phyloP scores from a whole-genome alignment of 805 yeast genomes.

The Pichia nanzhaoensis region DNA sequence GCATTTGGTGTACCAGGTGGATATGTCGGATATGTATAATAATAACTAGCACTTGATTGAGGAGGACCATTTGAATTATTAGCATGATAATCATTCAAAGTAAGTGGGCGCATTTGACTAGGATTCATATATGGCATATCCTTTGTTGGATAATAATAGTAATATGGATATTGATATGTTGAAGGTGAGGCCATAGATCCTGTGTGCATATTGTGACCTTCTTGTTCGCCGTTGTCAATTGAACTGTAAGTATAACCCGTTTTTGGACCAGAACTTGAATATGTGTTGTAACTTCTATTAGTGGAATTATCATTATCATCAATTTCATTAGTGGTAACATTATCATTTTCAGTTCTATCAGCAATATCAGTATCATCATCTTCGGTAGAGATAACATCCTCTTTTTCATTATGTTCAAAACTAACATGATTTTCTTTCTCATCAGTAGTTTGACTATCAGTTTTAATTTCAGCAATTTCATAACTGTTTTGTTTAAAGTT shows the following conservation, averaged over 20 bases:
- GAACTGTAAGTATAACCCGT: constrained; percentile 26
- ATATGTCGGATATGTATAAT: constrained; percentile 25
- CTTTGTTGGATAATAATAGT: constrained; percentile 26
- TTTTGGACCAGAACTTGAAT: constrained; percentile 26
- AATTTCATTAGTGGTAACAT: constrained; percentile 9
- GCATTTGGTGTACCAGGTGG: constrained; percentile 14
- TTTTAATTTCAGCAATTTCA: too few relatives aligned
- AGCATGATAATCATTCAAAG: neutral
- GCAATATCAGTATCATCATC: constrained; percentile 10
- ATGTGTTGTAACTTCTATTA: constrained; percentile 22
- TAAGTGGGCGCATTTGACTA: constrained; percentile 4
- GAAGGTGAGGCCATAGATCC: constrained; percentile 2
- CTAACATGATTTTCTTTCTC: neutral
- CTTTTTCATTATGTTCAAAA: constrained; percentile 9
- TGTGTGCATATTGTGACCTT: neutral
- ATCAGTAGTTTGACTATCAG: neutral
- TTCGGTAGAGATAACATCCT: constrained; percentile 9
- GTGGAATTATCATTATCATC: constrained; percentile 20
- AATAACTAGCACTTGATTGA: constrained; percentile 21
- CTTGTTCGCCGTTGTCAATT: constrained; percentile 22
- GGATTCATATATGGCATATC: constrained; percentile 17
- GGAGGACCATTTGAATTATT: constrained; percentile 11
- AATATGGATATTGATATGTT: constrained; percentile 22
- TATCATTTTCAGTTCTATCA: neutral
- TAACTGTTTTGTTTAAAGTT: too few relatives aligned